Base-by-base conservation (phyloP, 495 filamentous ascomycete species). In the Penicillium desertorum region DNA sequence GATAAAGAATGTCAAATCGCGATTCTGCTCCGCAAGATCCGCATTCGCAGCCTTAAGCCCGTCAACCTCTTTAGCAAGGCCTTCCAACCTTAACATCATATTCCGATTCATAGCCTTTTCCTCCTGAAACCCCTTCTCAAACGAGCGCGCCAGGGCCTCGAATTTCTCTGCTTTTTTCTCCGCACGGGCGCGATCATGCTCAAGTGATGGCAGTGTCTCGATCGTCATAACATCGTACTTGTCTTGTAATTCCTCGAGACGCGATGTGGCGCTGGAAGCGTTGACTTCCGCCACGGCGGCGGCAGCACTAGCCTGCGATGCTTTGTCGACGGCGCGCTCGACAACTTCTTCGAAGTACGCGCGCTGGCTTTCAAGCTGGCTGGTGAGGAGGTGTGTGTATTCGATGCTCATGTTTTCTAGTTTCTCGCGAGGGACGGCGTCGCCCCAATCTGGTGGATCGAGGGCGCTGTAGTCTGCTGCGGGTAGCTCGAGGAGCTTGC, bases 301-400 rank as follows among this genome's bases (percentile, higher is more conserved):
- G 0, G 83, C 76, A 0, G 82, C 73, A 3, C 82, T 78, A 7
- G 92, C 90, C 63, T 87, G 83, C 17, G 86, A 79, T 2, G 95
- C 92, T 71, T 98, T 98, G 72, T 96, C 92, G 0, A 86, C 93
- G 2, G 92, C 91, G 54, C 94, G 91, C 64, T 88, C 88, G 57
- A 98, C 82, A 69, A 96, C 86, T 62, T 94, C 93, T 66, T 97
- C 94, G 64, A 96, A 98, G 70, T 98, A 98, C 5, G 88, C 79
- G 43, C 94, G 86, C 64, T 98, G 94, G 54, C 84, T 88, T 62
- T 98, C 95, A 19, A 98, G 83, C 69, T 98, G 94, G 54, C 82
- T 88, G 10, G 89, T 96, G 1, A 98, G 83, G 7, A 98, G 85
- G 63, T 96, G 91, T 6, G 94, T 91, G 68, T 98, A 98, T 74